These are phyloP conservation scores for Astrocystis sublimbata DNA, from an alignment of 495 filamentous ascomycete genomes.

Conservation along the genomic window DNA sequence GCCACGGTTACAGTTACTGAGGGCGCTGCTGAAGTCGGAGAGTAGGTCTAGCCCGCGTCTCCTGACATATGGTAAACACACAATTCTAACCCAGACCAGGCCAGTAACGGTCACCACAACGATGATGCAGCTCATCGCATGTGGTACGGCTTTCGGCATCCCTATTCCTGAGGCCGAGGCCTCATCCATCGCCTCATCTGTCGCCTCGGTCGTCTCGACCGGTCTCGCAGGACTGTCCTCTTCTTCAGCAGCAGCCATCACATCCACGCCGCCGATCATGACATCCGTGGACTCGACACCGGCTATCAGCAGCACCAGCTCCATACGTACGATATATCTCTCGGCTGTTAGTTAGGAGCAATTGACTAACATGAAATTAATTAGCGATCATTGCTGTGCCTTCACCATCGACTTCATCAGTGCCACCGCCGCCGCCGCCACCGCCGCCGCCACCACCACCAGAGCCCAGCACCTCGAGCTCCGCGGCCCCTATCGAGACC, in stretches of 20 bases:
- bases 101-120: conserved; percentile 25
- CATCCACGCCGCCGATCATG: background rate
- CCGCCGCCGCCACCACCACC: background rate
- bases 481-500: background rate
- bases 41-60: background rate
- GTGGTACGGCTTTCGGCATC: conserved; percentile 17
- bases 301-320: background rate
- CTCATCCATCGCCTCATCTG: conserved; percentile 27
- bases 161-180: conserved; percentile 20
- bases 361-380: background rate
- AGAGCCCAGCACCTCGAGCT: background rate
- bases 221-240: background rate
- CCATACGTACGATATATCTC: background rate
- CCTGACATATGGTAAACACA: background rate
- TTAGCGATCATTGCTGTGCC: background rate
- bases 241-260: conserved; percentile 3
- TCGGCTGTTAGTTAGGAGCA: background rate
- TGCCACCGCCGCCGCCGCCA: background rate
- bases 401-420: background rate
- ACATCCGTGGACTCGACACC: background rate
- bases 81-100: background rate
- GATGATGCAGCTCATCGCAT: conserved; percentile 32
- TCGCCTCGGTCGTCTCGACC: conserved; percentile 23
- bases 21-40: background rate
- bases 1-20: conserved; percentile 21